Evolutionary conservation across 2,329 filamentous ascomycete species (phyloP).

Genomic region (Pestalotiopsis sp.): DNA sequence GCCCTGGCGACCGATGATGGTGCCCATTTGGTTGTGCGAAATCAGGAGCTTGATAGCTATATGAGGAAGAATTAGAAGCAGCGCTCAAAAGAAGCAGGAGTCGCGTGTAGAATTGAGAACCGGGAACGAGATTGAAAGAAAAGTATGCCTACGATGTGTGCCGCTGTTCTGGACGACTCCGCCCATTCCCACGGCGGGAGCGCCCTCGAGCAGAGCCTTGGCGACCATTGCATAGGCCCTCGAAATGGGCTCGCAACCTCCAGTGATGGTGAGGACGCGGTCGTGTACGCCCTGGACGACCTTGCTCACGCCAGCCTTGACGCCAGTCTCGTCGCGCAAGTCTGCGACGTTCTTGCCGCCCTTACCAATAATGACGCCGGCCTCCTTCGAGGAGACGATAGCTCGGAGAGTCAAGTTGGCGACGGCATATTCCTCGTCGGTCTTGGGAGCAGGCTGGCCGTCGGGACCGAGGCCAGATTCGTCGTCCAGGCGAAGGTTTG

Average conservation of each 20-base stretch:
- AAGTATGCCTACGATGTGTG: constrained; percentile 78
- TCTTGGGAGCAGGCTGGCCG: constrained; percentile 80
- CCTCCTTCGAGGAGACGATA: constrained; percentile 98
- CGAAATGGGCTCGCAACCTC: constrained; percentile 82
- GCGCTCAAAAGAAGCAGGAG: not conserved
- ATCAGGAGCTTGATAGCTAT: constrained; percentile 95
- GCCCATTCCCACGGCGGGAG: constrained; percentile 94
- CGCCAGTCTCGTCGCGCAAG: constrained; percentile 93
- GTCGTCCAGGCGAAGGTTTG: constrained; percentile 67
- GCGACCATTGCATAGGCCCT: constrained; percentile 94
- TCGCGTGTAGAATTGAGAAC: not conserved
- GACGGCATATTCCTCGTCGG: constrained; percentile 94
- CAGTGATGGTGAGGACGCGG: constrained; percentile 93
- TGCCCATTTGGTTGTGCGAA: constrained; percentile 99
- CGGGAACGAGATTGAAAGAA: constrained; percentile 11
- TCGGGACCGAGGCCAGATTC: constrained; percentile 65
- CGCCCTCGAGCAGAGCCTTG: constrained; percentile 86
- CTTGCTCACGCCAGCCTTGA: constrained; percentile 98
- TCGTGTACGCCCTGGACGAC: constrained; percentile 97
- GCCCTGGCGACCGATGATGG: constrained; percentile 94
- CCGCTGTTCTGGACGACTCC: constrained; percentile 83
- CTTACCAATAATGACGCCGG: constrained; percentile 98
- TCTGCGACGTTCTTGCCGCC: constrained; percentile 98
- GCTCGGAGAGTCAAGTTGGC: constrained; percentile 91
- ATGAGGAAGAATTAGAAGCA: constrained; percentile 24